Evolutionary conservation across 352 stramenopile genomes (phyloP).

Genomic region (Thraustochytrium striatum): DNA sequence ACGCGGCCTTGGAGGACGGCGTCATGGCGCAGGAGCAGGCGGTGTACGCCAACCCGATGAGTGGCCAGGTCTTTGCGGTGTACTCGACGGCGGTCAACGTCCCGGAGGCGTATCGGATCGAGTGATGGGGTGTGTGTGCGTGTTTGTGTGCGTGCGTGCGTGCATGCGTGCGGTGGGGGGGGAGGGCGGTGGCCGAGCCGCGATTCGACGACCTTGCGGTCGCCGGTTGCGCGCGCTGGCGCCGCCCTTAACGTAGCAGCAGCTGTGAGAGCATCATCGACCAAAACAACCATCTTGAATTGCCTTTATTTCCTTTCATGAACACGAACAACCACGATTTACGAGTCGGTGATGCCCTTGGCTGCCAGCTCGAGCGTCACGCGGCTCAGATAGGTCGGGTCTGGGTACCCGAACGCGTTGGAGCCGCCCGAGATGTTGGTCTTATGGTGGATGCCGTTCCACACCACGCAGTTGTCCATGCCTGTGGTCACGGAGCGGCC

Average conservation of each 20-base stretch:
- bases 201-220: too few species aligned
- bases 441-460: conserved; percentile 51
- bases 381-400: conserved; percentile 44
- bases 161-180: too few species aligned
- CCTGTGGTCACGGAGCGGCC: conserved; percentile 43
- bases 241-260: too few species aligned
- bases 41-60: neutral
- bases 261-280: too few species aligned
- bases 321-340: too few species aligned
- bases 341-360: conserved; percentile 48
- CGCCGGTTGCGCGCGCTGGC: too few species aligned
- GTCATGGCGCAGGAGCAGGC: neutral
- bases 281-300: too few species aligned
- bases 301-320: too few species aligned
- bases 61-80: neutral
- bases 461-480: conserved; percentile 41
- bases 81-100: neutral
- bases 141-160: too few species aligned
- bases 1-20: neutral
- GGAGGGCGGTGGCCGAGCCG: too few species aligned
- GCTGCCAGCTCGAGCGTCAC: conserved; percentile 29
- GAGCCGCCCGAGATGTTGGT: conserved; percentile 19
- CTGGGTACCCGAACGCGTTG: conserved; percentile 41
- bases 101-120: neutral
- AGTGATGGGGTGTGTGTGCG: too few species aligned